A percentile compares a stretch with the other conserved stretches of the same genome.
Conservation (phyloP, 306 rosid genomes). For the Inga laurina region DNA sequence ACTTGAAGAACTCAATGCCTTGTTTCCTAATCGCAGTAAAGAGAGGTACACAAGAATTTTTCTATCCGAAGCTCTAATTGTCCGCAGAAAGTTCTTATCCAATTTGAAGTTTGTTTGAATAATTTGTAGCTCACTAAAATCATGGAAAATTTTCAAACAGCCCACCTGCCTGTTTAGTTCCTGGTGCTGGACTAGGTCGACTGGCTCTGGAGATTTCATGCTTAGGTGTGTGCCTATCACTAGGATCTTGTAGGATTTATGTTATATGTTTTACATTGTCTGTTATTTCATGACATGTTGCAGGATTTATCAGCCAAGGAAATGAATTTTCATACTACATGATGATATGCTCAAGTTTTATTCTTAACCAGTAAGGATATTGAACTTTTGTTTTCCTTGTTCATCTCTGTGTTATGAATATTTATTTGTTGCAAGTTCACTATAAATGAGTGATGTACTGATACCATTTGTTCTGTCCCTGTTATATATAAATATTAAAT, state of each 20-base stretch:
- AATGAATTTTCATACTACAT: slow-evolving; percentile 98
- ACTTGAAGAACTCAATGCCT: slow-evolving; percentile 77
- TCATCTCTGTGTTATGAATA: slow-evolving; percentile 23
- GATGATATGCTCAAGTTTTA: slow-evolving; percentile 99
- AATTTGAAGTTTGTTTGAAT: slow-evolving; percentile 29
- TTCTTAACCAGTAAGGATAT: slow-evolving; percentile 85
- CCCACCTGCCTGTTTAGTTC: slow-evolving; percentile 97
- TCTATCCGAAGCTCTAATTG: slow-evolving; percentile 10
- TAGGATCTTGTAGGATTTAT: slow-evolving; percentile 16
- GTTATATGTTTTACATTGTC: slow-evolving; percentile 13
- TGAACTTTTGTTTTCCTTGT: slow-evolving; percentile 6
- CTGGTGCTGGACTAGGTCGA: slow-evolving; percentile 99
- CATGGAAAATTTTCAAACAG: slow-evolving; percentile 50
- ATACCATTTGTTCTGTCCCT: slow-evolving; percentile 12
- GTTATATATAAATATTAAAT: slow-evolving; percentile 16
- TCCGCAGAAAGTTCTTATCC: slow-evolving; percentile 4
- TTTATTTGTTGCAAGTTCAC: slow-evolving; percentile 10
- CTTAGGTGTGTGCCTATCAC: slow-evolving; percentile 55
- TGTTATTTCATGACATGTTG: slow-evolving; percentile 35
- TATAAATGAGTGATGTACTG: slow-evolving; percentile 10
- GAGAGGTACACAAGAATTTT: slow-evolving; percentile 49
- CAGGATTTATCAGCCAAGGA: slow-evolving; percentile 96
- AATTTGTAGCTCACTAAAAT: slow-evolving; percentile 38
- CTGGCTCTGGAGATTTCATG: slow-evolving; percentile 92
- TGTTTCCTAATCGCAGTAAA: slow-evolving; percentile 66